Conservation (phyloP, 2,329 filamentous ascomycete species). For the Calonectria fujianensis region DNA sequence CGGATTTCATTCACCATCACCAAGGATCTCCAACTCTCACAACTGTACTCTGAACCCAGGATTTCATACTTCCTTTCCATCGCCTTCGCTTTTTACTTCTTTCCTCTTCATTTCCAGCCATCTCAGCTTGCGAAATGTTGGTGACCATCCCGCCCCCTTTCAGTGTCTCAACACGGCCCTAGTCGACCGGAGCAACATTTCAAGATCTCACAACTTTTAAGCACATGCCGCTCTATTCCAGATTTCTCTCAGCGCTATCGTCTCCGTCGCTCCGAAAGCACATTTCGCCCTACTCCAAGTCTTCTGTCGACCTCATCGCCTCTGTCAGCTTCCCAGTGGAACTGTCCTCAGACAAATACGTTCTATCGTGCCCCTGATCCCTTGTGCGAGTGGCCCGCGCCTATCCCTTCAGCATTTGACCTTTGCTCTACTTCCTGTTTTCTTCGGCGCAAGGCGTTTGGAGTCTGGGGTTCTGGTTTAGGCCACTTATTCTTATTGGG, state of each 20-base stretch:
- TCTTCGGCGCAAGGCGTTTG: conserved; percentile 24
- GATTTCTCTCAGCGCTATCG: background rate
- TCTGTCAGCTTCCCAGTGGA: conserved; percentile 3
- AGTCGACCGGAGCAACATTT: background rate
- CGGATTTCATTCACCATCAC: background rate
- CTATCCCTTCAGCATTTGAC: conserved; percentile 26
- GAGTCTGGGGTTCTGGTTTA: conserved; percentile 20
- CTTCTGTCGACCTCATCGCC: background rate
- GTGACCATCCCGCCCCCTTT: background rate
- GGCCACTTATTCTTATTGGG: conserved; percentile 1
- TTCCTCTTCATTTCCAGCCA: background rate
- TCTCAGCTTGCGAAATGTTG: background rate
- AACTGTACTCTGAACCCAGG: background rate
- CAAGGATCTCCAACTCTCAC: background rate
- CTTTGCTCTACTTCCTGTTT: conserved; percentile 2
- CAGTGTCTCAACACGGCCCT: background rate
- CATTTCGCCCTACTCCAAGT: too few relatives aligned
- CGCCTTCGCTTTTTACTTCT: background rate
- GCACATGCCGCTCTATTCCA: background rate
- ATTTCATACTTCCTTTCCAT: background rate
- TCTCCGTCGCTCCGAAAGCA: background rate
- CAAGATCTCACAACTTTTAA: background rate
- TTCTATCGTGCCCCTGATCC: background rate
- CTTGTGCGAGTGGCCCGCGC: background rate
- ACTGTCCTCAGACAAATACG: background rate